Evolutionary conservation across 176 grass and related monocot genomes (phyloP), one percentile per base, ranked within the genome.

Genomic region (Triticum turgidum): DNA sequence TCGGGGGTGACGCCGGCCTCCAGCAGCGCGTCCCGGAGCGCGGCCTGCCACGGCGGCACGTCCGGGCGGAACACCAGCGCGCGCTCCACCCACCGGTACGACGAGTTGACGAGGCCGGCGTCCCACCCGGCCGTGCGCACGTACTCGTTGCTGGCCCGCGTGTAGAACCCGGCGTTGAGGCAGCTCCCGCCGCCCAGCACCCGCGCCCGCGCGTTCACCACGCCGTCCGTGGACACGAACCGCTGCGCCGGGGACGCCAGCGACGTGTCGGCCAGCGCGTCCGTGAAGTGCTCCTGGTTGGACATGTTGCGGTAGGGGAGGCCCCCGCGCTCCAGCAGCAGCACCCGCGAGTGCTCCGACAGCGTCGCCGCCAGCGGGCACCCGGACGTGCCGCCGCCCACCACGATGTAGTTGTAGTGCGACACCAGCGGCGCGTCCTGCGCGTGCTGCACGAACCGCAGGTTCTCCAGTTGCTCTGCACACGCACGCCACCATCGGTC

Each of bases 111-210:
- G 51, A 92, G 84, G 49, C 65, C 54, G 27, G 75, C 37, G 61
- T 94, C 87, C 90, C 90, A 92, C 2, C 90, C 92, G 12, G 88
- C 90, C 9, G 77, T 76, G 54, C 34, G 73, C 77, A 82, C 89
- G 86, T 94, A 91, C 21, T 72, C 61, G 73, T 42, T 79, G 87
- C 92, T 94, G 39, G 95, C 95, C 3, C 95, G 95, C 20, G 90
- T 92, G 89, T 93, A 97, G 89, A 97, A 97, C 0, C 95, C 95
- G 27, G 90, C 92, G 81, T 97, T 94, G 21, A 97, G 83, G 93
- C 92, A 92, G 84, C 88, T 93, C 25, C 95, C 95, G 9, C 95
- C 95, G 49, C 95, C 95, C 15, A 97, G 95, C 73, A 92, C 92
- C 10, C 92, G 84, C 9, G 92, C 89, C 0, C 95, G 88, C 3